Percentiles rank a stretch among this genome's conserved stretches.
Evolutionary conservation across 2,329 filamentous ascomycete genomes (phyloP).

Genomic region (Verticillium albo-atrum): DNA sequence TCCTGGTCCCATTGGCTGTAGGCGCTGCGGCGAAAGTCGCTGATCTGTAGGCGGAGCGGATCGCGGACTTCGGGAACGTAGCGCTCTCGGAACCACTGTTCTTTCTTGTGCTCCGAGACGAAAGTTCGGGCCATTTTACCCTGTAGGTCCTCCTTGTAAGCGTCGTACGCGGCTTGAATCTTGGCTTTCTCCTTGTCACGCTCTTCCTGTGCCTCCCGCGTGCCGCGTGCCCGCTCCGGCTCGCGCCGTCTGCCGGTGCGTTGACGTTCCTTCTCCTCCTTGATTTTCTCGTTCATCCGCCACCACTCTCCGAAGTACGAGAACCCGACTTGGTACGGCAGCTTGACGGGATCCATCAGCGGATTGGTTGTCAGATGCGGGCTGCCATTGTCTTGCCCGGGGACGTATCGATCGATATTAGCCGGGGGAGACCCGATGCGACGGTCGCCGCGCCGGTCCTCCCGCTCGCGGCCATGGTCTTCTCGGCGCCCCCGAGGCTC

Average conservation of each 20-base stretch:
- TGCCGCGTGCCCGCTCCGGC: slow-evolving; percentile 57
- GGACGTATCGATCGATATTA: slow-evolving; percentile 82
- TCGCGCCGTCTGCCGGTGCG: slow-evolving; percentile 66
- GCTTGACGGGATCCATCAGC: slow-evolving; percentile 64
- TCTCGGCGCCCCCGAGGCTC: slow-evolving; percentile 68
- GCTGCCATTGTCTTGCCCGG: slow-evolving; percentile 59
- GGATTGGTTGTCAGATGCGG: slow-evolving; percentile 54
- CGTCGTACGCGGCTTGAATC: slow-evolving; percentile 67
- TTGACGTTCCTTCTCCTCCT: slow-evolving; percentile 71
- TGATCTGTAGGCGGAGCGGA: slow-evolving; percentile 68
- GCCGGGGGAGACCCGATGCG: slow-evolving; percentile 58
- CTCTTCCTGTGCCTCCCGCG: slow-evolving; percentile 66
- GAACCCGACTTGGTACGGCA: slow-evolving; percentile 79
- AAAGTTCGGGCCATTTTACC: slow-evolving; percentile 83
- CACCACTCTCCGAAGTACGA: slow-evolving; percentile 87
- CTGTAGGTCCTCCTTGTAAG: slow-evolving; percentile 65
- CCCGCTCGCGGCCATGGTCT: slow-evolving; percentile 58
- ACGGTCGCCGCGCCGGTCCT: slow-evolving; percentile 47
- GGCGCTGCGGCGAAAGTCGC: slow-evolving; percentile 71
- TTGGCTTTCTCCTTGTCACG: slow-evolving; percentile 73
- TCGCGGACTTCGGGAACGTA: slow-evolving; percentile 83
- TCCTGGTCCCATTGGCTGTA: slow-evolving; percentile 90
- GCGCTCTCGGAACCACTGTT: slow-evolving; percentile 97
- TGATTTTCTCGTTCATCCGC: slow-evolving; percentile 76
- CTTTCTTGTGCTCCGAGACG: slow-evolving; percentile 85